phyloP scores from a whole-genome alignment of 2,329 filamentous ascomycete genomes.

The Pseudopyricularia javanii region DNA sequence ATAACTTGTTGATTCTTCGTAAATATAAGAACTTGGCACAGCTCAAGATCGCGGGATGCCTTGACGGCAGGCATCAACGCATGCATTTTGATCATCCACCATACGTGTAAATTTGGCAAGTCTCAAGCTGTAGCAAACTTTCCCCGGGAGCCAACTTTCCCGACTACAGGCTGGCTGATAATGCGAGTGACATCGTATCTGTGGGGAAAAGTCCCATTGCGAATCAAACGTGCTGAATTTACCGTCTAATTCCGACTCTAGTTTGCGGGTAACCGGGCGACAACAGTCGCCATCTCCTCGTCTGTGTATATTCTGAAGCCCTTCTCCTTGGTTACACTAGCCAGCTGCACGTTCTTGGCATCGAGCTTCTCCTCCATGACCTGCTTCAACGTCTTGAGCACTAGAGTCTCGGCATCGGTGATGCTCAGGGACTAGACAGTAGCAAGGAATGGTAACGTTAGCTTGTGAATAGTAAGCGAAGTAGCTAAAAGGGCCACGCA shows the following conservation, averaged over 20 bases:
- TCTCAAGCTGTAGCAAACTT: not conserved
- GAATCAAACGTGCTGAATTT: not conserved
- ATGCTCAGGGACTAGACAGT: slow-evolving; percentile 68
- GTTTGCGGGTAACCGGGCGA: slow-evolving; percentile 66
- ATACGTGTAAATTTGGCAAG: not conserved
- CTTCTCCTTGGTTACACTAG: slow-evolving; percentile 93
- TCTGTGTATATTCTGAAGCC: slow-evolving; percentile 98
- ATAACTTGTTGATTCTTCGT: too few species aligned
- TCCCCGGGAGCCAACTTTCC: not conserved
- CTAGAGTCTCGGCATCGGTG: slow-evolving; percentile 82
- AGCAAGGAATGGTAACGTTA: not conserved
- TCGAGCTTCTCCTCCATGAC: slow-evolving; percentile 99
- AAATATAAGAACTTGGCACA: too few species aligned
- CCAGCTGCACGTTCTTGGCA: slow-evolving; percentile 95
- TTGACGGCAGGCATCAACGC: not conserved
- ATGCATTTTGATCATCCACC: not conserved
- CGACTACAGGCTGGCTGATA: not conserved
- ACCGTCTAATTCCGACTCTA: slow-evolving; percentile 16
- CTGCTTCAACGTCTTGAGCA: slow-evolving; percentile 96
- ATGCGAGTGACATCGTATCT: not conserved
- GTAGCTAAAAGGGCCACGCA: slow-evolving; percentile 13
- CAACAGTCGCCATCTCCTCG: slow-evolving; percentile 89
- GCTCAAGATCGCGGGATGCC: too few species aligned
- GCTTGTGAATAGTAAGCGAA: not conserved
- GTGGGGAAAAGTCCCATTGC: not conserved